Evolutionary conservation across 495 filamentous ascomycete genomes (phyloP).

Genomic region (Penicillium malachiteum): DNA sequence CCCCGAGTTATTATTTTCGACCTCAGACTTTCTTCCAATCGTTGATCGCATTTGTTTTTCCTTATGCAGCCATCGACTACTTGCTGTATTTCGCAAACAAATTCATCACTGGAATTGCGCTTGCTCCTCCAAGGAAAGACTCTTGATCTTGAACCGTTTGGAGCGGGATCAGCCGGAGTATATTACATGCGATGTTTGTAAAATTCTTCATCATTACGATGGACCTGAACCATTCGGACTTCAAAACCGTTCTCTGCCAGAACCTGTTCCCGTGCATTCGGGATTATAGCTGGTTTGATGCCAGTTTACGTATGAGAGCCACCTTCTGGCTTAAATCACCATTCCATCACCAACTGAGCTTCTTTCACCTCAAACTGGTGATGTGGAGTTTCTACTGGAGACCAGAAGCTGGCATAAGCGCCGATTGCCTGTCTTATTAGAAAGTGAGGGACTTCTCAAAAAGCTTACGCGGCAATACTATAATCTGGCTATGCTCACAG

Average conservation of each 20-base stretch:
- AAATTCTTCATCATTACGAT: conserved; percentile 18
- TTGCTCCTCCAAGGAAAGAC: not conserved
- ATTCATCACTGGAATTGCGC: not conserved
- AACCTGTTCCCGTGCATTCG: not conserved
- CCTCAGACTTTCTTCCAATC: too few species aligned
- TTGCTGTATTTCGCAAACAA: too few species aligned
- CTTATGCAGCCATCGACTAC: too few species aligned
- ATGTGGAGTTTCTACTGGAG: conserved; percentile 12
- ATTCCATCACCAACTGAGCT: not conserved
- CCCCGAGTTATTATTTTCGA: not conserved
- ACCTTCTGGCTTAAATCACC: not conserved
- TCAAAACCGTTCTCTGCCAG: not conserved
- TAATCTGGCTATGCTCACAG: not conserved
- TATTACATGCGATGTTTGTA: conserved; percentile 16
- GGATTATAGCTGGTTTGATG: not conserved
- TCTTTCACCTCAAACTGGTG: conserved; percentile 7
- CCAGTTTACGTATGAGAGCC: not conserved
- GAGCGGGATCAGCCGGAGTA: conserved; percentile 14
- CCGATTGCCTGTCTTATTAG: conserved; percentile 7
- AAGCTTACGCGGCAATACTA: not conserved
- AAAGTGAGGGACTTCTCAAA: not conserved
- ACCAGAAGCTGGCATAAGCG: conserved; percentile 6
- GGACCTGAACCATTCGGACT: conserved; percentile 16
- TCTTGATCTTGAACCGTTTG: conserved; percentile 10
- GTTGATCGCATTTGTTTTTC: too few species aligned